Conservation (phyloP, 2,329 filamentous ascomycete genomes). For the Corniculantispora saksenae region DNA sequence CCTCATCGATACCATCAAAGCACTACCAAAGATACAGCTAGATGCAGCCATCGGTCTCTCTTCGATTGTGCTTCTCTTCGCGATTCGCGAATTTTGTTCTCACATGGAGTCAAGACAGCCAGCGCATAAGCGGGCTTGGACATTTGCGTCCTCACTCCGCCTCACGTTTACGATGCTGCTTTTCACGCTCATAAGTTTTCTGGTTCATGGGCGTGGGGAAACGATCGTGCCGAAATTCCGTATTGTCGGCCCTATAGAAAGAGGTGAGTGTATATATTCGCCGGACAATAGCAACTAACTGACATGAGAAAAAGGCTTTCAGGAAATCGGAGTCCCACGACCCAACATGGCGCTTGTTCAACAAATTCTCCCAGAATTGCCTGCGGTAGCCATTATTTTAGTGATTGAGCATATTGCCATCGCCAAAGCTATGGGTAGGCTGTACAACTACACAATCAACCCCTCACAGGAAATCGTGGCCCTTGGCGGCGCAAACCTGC, state of each 20-base stretch:
- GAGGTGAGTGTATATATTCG: conserved; percentile 42
- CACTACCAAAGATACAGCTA: conserved; percentile 47
- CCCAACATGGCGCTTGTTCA: conserved; percentile 58
- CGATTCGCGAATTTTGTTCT: conserved; percentile 61
- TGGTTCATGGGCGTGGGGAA: conserved; percentile 59
- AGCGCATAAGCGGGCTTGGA: conserved; percentile 62
- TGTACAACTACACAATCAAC: conserved; percentile 77
- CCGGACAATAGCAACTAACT: conserved; percentile 12
- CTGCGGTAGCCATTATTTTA: conserved; percentile 73
- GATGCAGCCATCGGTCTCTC: conserved; percentile 74
- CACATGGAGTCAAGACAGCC: conserved; percentile 63
- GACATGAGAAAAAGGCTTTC: conserved; percentile 52
- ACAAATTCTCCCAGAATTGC: conserved; percentile 62
- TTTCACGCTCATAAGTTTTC: conserved; percentile 72
- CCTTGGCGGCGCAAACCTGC: conserved; percentile 73
- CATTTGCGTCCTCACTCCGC: conserved; percentile 72
- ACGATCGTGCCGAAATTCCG: conserved; percentile 51
- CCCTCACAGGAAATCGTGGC: conserved; percentile 80
- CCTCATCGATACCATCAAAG: conserved; percentile 44
- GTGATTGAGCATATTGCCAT: conserved; percentile 84
- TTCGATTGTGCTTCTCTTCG: conserved; percentile 65
- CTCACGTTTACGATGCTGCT: conserved; percentile 75
- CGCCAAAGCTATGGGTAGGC: conserved; percentile 76
- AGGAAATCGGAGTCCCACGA: conserved; percentile 60
- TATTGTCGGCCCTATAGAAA: conserved; percentile 66